Evolutionary conservation across 768 basidiomycete genomes (phyloP).

Genomic region (Polyporus arcularius): DNA sequence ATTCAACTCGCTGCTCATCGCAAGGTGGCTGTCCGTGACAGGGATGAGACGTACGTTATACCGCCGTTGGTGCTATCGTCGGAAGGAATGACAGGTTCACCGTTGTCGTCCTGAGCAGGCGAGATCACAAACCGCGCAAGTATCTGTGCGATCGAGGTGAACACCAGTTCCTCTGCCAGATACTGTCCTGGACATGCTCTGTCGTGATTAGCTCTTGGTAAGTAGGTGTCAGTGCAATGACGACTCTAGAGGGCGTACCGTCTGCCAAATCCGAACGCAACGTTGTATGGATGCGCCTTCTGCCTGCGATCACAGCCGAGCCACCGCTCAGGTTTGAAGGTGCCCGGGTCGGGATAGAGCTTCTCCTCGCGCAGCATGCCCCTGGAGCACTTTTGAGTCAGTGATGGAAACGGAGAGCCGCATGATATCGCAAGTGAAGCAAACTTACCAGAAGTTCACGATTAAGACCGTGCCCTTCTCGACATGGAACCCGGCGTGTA

Average conservation of each 20-base stretch:
- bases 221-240: too few relatives aligned
- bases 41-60: slow-evolving; percentile 2
- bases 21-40: background rate
- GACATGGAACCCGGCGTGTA: slow-evolving; percentile 17
- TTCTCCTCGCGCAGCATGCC: slow-evolving; percentile 50
- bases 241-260: background rate
- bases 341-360: slow-evolving; percentile 32
- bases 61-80: slow-evolving; percentile 4
- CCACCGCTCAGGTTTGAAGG: slow-evolving; percentile 27
- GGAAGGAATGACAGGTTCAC: background rate
- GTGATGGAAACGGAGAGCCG: too few relatives aligned
- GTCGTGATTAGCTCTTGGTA: too few relatives aligned
- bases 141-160: slow-evolving; percentile 10
- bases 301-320: slow-evolving; percentile 5
- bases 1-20: background rate
- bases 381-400: slow-evolving; percentile 1
- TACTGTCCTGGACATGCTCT: slow-evolving; percentile 17
- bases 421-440: background rate
- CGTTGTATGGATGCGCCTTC: background rate
- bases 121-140: slow-evolving; percentile 18
- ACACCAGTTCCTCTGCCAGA: slow-evolving; percentile 8
- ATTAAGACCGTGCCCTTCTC: slow-evolving; percentile 16
- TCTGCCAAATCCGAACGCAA: slow-evolving; percentile 5
- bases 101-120: background rate
- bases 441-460: slow-evolving; percentile 21